Base-by-base conservation (phyloP, 768 basidiomycete genomes). In the Lepiota subincarnata region DNA sequence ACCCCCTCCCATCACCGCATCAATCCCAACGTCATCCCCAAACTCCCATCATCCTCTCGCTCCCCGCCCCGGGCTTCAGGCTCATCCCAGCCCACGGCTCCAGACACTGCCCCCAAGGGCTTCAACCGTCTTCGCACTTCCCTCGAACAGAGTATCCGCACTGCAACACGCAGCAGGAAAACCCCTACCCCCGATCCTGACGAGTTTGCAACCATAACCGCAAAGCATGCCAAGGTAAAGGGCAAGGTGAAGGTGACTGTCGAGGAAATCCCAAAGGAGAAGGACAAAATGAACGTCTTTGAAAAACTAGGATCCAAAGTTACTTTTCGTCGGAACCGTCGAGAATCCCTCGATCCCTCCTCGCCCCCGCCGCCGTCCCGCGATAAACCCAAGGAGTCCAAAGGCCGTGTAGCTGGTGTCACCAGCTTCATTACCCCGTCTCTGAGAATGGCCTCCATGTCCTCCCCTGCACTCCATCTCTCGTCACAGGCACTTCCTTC, bases 391-490 rank as follows among this genome's bases (percentile, higher is more conserved):
- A 68, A 68, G 52, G 70, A 75, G 50, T 76, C 72, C 55, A 72
- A 72, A 61, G 68, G 67, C 60, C 76, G 77, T 63, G 68, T 71
- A 56, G 77, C 81, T 44, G 83, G 81, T 45, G 76, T 74, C 63
- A 77, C 80, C 46, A 77, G 74, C 64, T 89, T 81, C 70, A 70
- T 77, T 56, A 76, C 82, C 40, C 87, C 87, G 40, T 87, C 86
- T 35, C 68, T 89, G 56, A 78, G 82, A 51, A 78, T 78, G 56
- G 88, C 80, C 36, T 87, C 89, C 43, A 76, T 86, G 74, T 90
- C 88, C 53, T 87, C 87, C 18, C 88, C 89, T 49, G 77, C 83
- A 24, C 67, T 91, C 40, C 83, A 86, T 61, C 75, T 85, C 51
- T 79, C 79, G 47, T 82, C 82, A 22, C 77, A 79, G 68, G 71